phyloP scores from a whole-genome alignment of 805 yeast genomes.

The Yamadazyma endophytica region DNA sequence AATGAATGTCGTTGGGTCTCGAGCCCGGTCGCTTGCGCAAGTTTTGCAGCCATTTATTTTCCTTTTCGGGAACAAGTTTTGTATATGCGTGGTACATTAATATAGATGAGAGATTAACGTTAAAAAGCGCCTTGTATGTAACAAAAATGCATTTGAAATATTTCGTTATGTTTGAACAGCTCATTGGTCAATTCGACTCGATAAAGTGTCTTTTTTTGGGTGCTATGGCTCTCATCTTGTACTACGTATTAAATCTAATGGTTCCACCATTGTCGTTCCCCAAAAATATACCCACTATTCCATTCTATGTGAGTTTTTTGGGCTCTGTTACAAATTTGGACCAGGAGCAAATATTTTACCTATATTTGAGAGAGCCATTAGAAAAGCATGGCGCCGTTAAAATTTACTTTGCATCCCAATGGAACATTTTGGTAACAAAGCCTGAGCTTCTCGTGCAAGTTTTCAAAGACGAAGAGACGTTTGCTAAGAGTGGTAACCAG shows the following conservation, averaged over 20 bases:
- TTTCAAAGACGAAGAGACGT: conserved; percentile 45
- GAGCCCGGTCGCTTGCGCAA: too few relatives aligned
- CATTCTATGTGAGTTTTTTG: conserved; percentile 53
- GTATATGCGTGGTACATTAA: too few relatives aligned
- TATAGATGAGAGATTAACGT: too few relatives aligned
- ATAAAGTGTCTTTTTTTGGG: too few relatives aligned
- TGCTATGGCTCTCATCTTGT: too few relatives aligned
- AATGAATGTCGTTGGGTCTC: too few relatives aligned
- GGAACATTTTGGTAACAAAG: conserved; percentile 52
- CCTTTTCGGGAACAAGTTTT: too few relatives aligned
- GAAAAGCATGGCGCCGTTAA: conserved; percentile 56
- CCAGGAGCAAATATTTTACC: conserved; percentile 43
- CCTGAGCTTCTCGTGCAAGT: conserved; percentile 46
- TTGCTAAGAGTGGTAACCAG: conserved; percentile 59
- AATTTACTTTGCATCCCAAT: conserved; percentile 55
- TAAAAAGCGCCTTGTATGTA: too few relatives aligned
- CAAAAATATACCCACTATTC: conserved; percentile 53
- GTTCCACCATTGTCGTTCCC: conserved; percentile 53
- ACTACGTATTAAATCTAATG: conserved; percentile 6
- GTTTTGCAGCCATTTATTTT: too few relatives aligned
- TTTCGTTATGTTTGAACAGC: too few relatives aligned
- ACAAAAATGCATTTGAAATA: too few relatives aligned
- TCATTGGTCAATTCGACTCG: too few relatives aligned
- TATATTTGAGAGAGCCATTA: conserved; percentile 39
- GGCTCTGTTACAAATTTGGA: conserved; percentile 42